Conservation (phyloP, 306 rosid species). For the Vicia faba region DNA sequence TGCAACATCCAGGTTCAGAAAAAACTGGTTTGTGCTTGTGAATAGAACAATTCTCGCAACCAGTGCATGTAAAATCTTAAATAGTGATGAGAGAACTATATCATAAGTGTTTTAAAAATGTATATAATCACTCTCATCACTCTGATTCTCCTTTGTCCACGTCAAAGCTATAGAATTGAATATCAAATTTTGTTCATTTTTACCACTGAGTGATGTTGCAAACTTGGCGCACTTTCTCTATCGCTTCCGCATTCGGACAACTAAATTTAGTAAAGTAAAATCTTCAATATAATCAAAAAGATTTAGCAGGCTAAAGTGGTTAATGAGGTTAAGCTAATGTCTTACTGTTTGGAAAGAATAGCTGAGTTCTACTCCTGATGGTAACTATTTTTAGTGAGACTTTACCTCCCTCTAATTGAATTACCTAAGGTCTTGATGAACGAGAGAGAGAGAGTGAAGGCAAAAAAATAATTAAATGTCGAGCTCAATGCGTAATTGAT, state of each 20-base stretch:
- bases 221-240: neutral
- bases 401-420: neutral
- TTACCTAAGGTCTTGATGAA: neutral
- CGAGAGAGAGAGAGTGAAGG: neutral
- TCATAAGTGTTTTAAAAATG: neutral
- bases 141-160: conserved; percentile 24
- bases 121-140: neutral
- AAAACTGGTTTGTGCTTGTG: conserved; percentile 14
- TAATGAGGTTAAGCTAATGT: neutral
- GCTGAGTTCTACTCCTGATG: neutral
- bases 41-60: conserved; percentile 15
- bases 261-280: neutral
- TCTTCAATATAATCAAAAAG: neutral
- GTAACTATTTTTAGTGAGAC: neutral
- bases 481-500: neutral
- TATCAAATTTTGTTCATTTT: conserved; percentile 18
- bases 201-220: conserved; percentile 2
- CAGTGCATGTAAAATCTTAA: conserved; percentile 19
- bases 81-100: conserved; percentile 19
- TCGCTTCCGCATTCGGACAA: neutral
- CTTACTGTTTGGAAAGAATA: neutral
- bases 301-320: neutral
- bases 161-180: conserved; percentile 12
- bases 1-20: conserved; percentile 9
- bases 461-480: neutral